A percentile compares a stretch with the other conserved stretches of the same genome.
These are phyloP conservation scores for Syzygium syzygioides DNA, from an alignment of 441 rosid genomes.

Conservation along the genomic window DNA sequence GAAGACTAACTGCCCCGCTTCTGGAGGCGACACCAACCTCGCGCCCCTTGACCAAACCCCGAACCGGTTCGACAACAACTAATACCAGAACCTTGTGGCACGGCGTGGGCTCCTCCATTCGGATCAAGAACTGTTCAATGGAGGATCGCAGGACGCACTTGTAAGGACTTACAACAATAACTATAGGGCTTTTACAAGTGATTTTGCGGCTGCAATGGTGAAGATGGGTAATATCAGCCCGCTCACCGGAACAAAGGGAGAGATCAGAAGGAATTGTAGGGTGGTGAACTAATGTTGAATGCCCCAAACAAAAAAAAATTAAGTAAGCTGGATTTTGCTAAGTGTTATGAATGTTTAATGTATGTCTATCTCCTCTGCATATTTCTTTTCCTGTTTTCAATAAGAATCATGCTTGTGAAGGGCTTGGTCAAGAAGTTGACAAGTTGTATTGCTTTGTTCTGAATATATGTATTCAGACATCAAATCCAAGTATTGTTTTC, in stretches of 20 bases:
- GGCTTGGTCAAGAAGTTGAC: not conserved
- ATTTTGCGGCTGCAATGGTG: conserved; percentile 13
- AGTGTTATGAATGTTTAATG: not conserved
- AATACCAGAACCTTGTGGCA: not conserved
- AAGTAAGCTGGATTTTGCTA: not conserved
- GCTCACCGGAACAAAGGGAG: conserved; percentile 5
- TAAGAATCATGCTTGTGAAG: not conserved
- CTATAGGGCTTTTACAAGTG: not conserved
- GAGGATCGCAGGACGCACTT: conserved; percentile 27
- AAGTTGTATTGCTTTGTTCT: not conserved
- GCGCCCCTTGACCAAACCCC: conserved; percentile 8
- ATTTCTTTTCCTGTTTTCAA: not conserved
- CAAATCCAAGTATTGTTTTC: not conserved
- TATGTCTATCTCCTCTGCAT: not conserved
- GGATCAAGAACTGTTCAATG: conserved; percentile 17
- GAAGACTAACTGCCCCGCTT: not conserved
- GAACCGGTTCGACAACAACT: conserved; percentile 5
- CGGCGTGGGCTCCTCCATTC: conserved; percentile 10
- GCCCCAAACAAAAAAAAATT: not conserved
- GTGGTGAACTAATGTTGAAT: not conserved
- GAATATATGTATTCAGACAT: not conserved
- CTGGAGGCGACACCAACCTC: conserved; percentile 8
- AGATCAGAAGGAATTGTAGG: conserved; percentile 12
- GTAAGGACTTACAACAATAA: conserved; percentile 19
- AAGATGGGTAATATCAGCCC: conserved; percentile 16